Conservation (phyloP, 257 asterid genomes). For the Primulina huaijiensis region DNA sequence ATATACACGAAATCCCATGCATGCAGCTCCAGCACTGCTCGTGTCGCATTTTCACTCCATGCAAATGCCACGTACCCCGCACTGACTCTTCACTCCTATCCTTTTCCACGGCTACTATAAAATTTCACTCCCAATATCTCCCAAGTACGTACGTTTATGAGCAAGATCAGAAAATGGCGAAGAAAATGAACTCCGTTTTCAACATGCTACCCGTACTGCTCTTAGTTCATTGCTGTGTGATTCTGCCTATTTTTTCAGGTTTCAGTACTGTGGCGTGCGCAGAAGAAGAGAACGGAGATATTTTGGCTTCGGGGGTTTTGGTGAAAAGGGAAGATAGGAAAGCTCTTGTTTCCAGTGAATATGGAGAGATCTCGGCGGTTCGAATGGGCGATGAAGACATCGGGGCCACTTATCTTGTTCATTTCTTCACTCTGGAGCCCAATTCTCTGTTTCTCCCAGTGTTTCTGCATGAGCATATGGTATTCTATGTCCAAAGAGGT, state of each 20-base stretch:
- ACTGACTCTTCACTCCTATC: neutral
- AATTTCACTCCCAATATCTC: too few species aligned
- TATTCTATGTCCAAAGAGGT: constrained; percentile 71
- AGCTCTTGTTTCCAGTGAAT: constrained; percentile 42
- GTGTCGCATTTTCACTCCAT: constrained; percentile 43
- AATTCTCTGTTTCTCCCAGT: constrained; percentile 75
- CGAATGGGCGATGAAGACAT: constrained; percentile 31
- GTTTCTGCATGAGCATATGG: constrained; percentile 66
- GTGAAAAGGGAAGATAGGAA: constrained; percentile 44
- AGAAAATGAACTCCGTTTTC: neutral
- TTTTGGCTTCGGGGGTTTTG: constrained; percentile 29
- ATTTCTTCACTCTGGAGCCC: constrained; percentile 82
- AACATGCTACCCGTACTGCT: neutral
- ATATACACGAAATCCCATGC: neutral
- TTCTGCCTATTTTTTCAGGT: neutral
- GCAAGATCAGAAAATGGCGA: neutral
- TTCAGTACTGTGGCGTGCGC: neutral
- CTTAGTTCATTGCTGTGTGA: neutral
- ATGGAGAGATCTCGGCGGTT: constrained; percentile 62
- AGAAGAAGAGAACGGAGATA: constrained; percentile 10
- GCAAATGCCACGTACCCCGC: constrained; percentile 65
- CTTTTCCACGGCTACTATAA: neutral
- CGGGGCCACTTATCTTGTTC: constrained; percentile 50
- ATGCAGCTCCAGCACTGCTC: constrained; percentile 2
- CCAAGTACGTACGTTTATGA: too few species aligned